These are phyloP conservation scores for Trichoderma endophyticum DNA, from an alignment of 2,329 filamentous ascomycete species.

Conservation along the genomic window DNA sequence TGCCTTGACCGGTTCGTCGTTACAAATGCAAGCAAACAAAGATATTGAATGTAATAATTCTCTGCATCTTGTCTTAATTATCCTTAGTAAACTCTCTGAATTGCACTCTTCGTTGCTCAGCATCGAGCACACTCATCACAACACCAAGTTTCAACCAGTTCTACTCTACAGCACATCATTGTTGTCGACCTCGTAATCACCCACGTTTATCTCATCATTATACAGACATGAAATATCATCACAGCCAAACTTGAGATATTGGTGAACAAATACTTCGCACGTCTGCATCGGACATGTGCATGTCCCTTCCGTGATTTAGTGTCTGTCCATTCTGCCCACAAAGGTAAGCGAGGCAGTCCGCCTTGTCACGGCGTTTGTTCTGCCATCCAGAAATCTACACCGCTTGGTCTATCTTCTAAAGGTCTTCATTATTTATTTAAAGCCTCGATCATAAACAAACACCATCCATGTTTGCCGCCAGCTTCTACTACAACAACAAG, in stretches of 20 bases:
- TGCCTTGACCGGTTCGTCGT: background rate
- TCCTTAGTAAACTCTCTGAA: background rate
- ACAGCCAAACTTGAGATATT: background rate
- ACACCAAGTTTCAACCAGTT: background rate
- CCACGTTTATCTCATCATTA: background rate
- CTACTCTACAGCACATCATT: background rate
- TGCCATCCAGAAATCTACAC: background rate
- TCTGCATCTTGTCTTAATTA: background rate
- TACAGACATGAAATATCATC: background rate
- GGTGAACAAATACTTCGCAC: background rate
- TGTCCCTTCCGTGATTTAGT: background rate
- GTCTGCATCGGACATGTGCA: background rate
- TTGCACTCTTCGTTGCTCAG: background rate
- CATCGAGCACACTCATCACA: background rate
- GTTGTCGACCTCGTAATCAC: background rate
- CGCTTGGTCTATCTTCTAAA: background rate
- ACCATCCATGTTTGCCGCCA: background rate
- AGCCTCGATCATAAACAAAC: background rate
- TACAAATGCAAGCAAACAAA: background rate
- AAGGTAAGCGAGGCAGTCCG: background rate
- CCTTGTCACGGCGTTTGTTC: background rate
- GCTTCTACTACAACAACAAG: background rate
- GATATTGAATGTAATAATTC: background rate
- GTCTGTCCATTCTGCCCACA: background rate
- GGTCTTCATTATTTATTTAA: background rate